phyloP scores from a whole-genome alignment of 257 asterid genomes.

The Solanum okadae region DNA sequence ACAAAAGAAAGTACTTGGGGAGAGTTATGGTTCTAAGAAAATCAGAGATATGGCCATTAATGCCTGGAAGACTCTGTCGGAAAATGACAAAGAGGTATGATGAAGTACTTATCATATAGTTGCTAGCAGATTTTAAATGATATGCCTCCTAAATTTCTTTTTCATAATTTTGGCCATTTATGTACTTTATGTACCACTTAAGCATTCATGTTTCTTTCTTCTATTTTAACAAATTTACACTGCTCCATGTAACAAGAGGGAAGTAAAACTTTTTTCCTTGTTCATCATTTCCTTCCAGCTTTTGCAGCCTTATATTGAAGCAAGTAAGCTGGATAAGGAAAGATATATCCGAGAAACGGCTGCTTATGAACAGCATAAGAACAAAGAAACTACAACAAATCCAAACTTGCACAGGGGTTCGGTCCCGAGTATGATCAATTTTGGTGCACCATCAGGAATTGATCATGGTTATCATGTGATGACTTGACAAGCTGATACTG shows the following conservation, averaged over 20 bases:
- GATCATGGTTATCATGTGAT: conserved; percentile 30
- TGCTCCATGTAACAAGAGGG: background rate
- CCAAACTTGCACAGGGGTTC: background rate
- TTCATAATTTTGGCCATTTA: background rate
- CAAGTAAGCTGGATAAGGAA: conserved; percentile 51
- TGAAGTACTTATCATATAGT: background rate
- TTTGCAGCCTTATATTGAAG: conserved; percentile 55
- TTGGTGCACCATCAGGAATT: conserved; percentile 14
- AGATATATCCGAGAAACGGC: conserved; percentile 41
- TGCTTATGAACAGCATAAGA: conserved; percentile 10
- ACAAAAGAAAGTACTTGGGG: conserved; percentile 31
- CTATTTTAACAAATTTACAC: too few species aligned
- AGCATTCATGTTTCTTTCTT: too few species aligned
- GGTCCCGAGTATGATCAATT: conserved; percentile 13
- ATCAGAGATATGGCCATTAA: conserved; percentile 30
- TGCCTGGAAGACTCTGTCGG: conserved; percentile 47
- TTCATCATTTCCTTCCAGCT: background rate
- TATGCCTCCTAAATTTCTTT: background rate
- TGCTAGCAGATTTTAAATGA: background rate
- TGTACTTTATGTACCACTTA: too few species aligned
- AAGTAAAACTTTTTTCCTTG: background rate
- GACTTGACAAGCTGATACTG: conserved; percentile 14
- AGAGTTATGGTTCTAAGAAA: conserved; percentile 14
- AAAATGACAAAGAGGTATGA: conserved; percentile 41
- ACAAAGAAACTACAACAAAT: background rate